These are phyloP conservation scores for Tilletiopsis washingtonensis DNA, from an alignment of 1,284 basidiomycete species.

Conservation along the genomic window DNA sequence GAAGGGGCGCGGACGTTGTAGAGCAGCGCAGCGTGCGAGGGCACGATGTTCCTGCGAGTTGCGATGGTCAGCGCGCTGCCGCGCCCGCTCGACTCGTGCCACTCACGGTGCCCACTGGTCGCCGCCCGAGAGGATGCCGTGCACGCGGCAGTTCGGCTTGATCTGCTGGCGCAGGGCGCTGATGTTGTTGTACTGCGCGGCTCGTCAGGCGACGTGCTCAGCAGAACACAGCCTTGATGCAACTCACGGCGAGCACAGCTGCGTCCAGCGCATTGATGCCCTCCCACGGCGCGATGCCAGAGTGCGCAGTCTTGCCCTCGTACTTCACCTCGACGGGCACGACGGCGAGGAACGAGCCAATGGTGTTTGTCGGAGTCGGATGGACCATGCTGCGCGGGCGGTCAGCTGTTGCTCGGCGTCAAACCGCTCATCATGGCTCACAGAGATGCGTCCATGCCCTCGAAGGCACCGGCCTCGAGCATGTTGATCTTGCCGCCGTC, in stretches of 20 bases:
- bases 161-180: conserved; percentile 69
- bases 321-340: conserved; percentile 22
- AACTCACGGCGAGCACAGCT: conserved; percentile 58
- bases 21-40: conserved; percentile 64
- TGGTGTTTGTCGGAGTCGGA: conserved; percentile 47
- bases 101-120: conserved; percentile 24
- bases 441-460: conserved; percentile 66
- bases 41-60: conserved; percentile 56
- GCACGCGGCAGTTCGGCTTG: conserved; percentile 54
- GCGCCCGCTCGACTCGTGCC: not conserved
- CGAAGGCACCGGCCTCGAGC: conserved; percentile 64
- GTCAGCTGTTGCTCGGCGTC: not conserved
- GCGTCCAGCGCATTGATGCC: conserved; percentile 77
- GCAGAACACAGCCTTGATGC: too few species aligned
- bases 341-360: conserved; percentile 55
- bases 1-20: conserved; percentile 64
- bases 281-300: conserved; percentile 60
- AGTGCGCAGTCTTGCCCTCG: conserved; percentile 35
- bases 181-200: conserved; percentile 57
- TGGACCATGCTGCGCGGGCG: conserved; percentile 54
- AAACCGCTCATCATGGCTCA: not conserved
- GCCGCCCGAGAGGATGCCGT: conserved; percentile 48
- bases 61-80: not conserved
- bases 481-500: conserved; percentile 70
- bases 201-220: too few species aligned